Evolutionary conservation across 2,329 filamentous ascomycete species (phyloP), one percentile per base, ranked within the genome.

Genomic region (Rosellinia necatrix): DNA sequence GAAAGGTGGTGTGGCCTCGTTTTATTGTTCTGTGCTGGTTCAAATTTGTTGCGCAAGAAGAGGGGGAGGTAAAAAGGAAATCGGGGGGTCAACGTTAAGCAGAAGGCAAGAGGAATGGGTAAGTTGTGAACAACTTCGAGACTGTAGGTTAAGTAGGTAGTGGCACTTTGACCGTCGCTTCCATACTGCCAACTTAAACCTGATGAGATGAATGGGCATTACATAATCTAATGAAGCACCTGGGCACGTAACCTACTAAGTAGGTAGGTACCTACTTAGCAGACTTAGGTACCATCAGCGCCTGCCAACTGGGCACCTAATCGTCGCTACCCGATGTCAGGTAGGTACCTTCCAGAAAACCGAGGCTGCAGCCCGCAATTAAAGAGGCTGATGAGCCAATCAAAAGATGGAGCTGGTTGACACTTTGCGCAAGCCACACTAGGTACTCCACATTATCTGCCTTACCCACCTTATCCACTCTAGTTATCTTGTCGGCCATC

Each of bases 331-430:
- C n/a, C n/a, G n/a, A n/a, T n/a, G n/a, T n/a, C n/a, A n/a, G n/a
- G n/a, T n/a, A n/a, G n/a, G n/a, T n/a, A n/a, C n/a, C n/a, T n/a
- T n/a, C n/a, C n/a, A n/a, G n/a, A n/a, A n/a, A n/a, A n/a, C n/a
- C n/a, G 27, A 34, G 24, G n/a, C 40, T 17, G n/a, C 13, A 46
- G 25, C 34, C 53, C 53, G 44, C 35, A 51, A 51, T 51, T 51
- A 27, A 17, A 30, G 9, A 1, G 0, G 6, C 12, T 8, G 2
- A 22, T 19, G 4, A 41, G 37, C 53, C 58, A 60, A 60, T 58
- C 53, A 60, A 21, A 13, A 19, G 10, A 2, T 6, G 32, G 24
- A 1, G 7, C 6, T 5, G 17, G 13, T 6, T 6, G 15, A n/a
- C 4, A 30, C 13, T 17, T 8, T 13, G 8, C 24, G 22, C 22